A percentile compares a stretch with the other conserved stretches of the same genome.
phyloP scores from a whole-genome alignment of 75 land plant species.

The Azolla pinnata region DNA sequence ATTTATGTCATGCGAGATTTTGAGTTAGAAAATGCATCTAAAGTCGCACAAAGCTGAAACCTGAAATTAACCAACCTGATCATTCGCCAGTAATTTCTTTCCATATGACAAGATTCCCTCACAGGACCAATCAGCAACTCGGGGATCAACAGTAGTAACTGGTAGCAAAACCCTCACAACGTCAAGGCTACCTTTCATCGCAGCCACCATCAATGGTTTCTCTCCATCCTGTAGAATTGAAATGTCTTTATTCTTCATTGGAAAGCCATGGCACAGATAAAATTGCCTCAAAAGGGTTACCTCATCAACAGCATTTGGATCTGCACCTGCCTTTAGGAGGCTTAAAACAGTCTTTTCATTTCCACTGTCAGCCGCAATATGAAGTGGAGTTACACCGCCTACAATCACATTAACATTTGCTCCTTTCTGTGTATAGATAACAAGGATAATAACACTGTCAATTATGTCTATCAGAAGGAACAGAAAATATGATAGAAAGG shows the following conservation, averaged over 20 bases:
- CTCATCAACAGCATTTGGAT: constrained; percentile 78
- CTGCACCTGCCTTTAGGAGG: constrained; percentile 78
- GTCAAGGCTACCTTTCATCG: constrained; percentile 43
- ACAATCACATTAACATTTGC: constrained; percentile 71
- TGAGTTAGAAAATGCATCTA: too few species aligned
- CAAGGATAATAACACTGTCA: too few species aligned
- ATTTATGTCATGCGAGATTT: too few species aligned
- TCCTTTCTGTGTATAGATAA: too few species aligned
- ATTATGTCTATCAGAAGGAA: too few species aligned
- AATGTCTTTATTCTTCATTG: neutral
- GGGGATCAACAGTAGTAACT: constrained; percentile 42
- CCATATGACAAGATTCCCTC: constrained; percentile 62
- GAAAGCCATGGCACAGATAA: neutral
- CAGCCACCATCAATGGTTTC: constrained; percentile 77
- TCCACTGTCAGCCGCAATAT: constrained; percentile 91
- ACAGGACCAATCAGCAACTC: constrained; percentile 52
- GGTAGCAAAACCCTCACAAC: constrained; percentile 64
- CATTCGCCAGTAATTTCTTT: constrained; percentile 25
- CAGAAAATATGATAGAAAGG: too few species aligned
- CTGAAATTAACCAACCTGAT: constrained; percentile 26
- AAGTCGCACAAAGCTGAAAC: too few species aligned
- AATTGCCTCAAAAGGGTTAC: constrained; percentile 15
- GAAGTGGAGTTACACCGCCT: constrained; percentile 89
- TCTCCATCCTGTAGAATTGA: constrained; percentile 46
- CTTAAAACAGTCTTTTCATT: constrained; percentile 46